Evolutionary conservation across 352 stramenopile species (phyloP), one percentile per base, ranked within the genome.

Genomic region (Globisporangium middletonii): DNA sequence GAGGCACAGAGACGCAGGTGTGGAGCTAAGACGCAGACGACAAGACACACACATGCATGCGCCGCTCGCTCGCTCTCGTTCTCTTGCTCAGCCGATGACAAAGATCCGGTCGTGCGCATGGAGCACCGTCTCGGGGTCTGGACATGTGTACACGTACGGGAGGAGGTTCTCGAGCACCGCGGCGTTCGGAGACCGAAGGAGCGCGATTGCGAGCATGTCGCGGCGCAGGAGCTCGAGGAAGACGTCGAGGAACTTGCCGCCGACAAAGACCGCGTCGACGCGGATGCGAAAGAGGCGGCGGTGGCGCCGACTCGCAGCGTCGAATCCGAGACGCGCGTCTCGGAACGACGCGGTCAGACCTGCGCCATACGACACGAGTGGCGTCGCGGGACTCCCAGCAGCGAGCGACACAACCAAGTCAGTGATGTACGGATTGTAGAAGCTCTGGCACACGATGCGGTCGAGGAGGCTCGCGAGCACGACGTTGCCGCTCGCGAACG

Each of bases 361-460:
- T 38, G 33, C 33, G 8, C 33, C 33, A 11, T 9, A 7, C 1
- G 41, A 18, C 5, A 46, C 18, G 6, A 12, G 5, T 46, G 35
- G 57, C 28, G 15, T 18, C 6, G 13, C 19, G 44, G 44, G 47
- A 16, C 64, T 78, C 33, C 73, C 71, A 38, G 67, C 72, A 45
- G 75, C 74, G 15, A 91, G 60, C 3, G 74, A 65, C 50, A 78
- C 63, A 19, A 89, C 62, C 7, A 89, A 59, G 30, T 89, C 77
- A 4, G 72, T 83, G 33, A 89, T 83, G 58, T 89, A 91, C 12
- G 81, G 81, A 26, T 91, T 91, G 63, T 83, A 91, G 49, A 91
- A 91, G n/a, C 75, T 72, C 49, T 91, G 81, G 45, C 79, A 91
- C 12, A 88, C 57, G 48, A 88, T 75, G 19, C 77, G 72, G 61